phyloP scores from a whole-genome alignment of 23 red algal genomes.

The Gracilaria gracilis region DNA sequence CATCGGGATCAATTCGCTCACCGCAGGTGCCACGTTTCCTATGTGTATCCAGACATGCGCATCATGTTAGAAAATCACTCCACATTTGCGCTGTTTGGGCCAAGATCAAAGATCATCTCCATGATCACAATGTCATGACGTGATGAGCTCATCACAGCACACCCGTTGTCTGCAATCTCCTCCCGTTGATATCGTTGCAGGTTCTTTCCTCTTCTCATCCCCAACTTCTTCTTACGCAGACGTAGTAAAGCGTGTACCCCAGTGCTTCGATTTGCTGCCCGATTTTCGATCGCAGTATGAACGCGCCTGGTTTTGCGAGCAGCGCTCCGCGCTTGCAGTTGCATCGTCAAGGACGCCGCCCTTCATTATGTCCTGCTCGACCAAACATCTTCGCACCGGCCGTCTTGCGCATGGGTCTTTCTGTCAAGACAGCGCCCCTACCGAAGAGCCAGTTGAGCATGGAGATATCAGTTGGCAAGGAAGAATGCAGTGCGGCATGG shows the following conservation, averaged over 20 bases:
- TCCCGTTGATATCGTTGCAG: too few relatives aligned
- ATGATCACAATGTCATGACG: too few relatives aligned
- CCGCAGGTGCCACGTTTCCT: too few relatives aligned
- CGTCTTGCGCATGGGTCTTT: slow-evolving; percentile 40
- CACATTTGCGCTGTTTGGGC: too few relatives aligned
- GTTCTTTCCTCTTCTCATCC: background rate
- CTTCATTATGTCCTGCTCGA: background rate
- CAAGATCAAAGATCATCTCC: too few relatives aligned
- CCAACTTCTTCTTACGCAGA: background rate
- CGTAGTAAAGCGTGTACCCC: background rate
- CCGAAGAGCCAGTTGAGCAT: slow-evolving; percentile 59
- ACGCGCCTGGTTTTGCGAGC: background rate
- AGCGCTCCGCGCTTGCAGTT: background rate
- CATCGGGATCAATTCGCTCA: too few relatives aligned
- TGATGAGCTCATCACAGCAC: background rate
- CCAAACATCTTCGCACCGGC: background rate
- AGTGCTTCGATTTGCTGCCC: background rate
- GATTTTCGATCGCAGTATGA: background rate
- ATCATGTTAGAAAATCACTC: background rate
- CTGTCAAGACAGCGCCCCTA: slow-evolving; percentile 49
- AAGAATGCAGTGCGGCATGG: slow-evolving; percentile 76
- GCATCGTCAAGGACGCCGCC: slow-evolving; percentile 1
- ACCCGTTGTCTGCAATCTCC: background rate
- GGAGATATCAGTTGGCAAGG: slow-evolving; percentile 65
- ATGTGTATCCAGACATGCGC: too few relatives aligned